phyloP scores from a whole-genome alignment of 2,329 filamentous ascomycete species.

The Cladosporium sp. region DNA sequence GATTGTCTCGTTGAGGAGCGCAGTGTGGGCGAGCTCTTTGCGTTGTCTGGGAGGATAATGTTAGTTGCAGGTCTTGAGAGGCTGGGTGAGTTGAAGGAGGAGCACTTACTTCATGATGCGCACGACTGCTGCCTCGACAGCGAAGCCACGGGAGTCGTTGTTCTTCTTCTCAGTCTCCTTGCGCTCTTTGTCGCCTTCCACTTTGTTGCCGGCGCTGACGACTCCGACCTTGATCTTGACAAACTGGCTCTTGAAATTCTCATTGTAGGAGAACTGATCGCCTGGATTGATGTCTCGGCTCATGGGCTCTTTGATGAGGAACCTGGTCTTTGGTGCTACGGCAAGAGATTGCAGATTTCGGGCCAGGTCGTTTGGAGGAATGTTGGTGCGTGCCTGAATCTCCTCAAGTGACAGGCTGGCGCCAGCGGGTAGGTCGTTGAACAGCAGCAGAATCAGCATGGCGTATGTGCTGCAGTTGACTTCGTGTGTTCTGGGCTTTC shows the following conservation, averaged over 20 bases:
- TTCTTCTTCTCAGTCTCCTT: conserved; percentile 72
- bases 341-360: conserved; percentile 77
- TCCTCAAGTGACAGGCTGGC: conserved; percentile 60
- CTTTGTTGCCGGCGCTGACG: conserved; percentile 73
- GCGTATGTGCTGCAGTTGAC: conserved; percentile 88
- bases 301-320: conserved; percentile 75
- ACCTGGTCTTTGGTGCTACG: conserved; percentile 74
- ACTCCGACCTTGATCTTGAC: conserved; percentile 87
- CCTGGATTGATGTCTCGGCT: conserved; percentile 70
- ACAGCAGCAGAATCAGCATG: conserved; percentile 84
- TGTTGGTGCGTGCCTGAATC: conserved; percentile 76
- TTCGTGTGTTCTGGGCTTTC: conserved; percentile 73
- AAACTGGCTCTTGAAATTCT: conserved; percentile 73
- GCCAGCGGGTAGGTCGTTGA: conserved; percentile 66
- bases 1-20: conserved; percentile 67
- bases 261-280: conserved; percentile 79
- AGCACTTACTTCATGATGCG: conserved; percentile 78
- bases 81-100: not conserved
- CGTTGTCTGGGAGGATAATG: conserved; percentile 56
- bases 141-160: conserved; percentile 63
- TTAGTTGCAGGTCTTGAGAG: too few species aligned
- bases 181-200: conserved; percentile 66
- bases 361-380: conserved; percentile 67
- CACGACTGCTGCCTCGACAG: conserved; percentile 72
- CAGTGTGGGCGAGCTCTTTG: conserved; percentile 64